A percentile compares a stretch with the other conserved stretches of the same genome.
Evolutionary conservation across 2,329 filamentous ascomycete species (phyloP).

Genomic region (Fusarium nisikadoi): DNA sequence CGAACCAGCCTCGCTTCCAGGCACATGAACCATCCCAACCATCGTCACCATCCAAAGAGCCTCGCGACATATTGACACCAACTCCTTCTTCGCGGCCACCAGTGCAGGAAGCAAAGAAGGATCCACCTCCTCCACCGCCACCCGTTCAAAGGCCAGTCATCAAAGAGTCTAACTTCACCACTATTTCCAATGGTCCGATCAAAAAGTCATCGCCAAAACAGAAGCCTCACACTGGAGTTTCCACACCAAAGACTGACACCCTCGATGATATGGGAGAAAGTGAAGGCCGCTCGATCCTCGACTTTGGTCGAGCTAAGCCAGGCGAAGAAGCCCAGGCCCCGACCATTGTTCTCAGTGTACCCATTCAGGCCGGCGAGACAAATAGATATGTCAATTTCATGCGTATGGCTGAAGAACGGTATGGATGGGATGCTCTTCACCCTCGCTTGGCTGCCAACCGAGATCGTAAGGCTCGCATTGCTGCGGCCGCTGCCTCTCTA

Average conservation of each 20-base stretch:
- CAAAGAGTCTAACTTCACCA: constrained; percentile 55
- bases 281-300: constrained; percentile 67
- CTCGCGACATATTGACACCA: constrained; percentile 48
- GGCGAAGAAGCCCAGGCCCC: constrained; percentile 71
- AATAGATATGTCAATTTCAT: constrained; percentile 97
- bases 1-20: constrained; percentile 47
- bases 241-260: constrained; percentile 61
- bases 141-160: constrained; percentile 49
- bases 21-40: constrained; percentile 54
- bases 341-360: constrained; percentile 86
- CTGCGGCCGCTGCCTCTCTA: constrained; percentile 85
- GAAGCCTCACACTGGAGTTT: constrained; percentile 54
- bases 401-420: constrained; percentile 90
- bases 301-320: constrained; percentile 68
- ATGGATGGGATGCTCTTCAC: constrained; percentile 93
- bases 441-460: constrained; percentile 89
- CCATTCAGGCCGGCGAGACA: constrained; percentile 76
- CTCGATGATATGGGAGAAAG: constrained; percentile 59
- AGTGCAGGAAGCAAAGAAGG: constrained; percentile 52
- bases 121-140: constrained; percentile 49
- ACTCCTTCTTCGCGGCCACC: constrained; percentile 48
- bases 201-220: constrained; percentile 62
- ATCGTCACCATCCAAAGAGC: constrained; percentile 56
- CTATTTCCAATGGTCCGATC: constrained; percentile 53
- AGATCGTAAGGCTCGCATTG: constrained; percentile 87